These are phyloP conservation scores for Aspergillus chevalieri DNA, from an alignment of 2,329 filamentous ascomycete genomes.

Conservation along the genomic window DNA sequence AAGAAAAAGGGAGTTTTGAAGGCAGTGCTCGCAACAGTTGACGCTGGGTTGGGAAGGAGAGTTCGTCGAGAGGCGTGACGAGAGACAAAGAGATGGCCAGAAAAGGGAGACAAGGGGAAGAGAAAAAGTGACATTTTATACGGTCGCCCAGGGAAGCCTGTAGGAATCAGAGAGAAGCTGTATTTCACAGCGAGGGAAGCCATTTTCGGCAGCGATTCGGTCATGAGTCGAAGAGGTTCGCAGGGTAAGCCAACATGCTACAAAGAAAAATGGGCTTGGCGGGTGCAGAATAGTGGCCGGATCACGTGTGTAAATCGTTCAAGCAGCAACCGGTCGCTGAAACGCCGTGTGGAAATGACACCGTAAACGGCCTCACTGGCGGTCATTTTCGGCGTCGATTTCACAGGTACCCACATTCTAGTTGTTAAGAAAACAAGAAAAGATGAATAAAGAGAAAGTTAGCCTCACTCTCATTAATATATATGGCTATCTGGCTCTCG, in stretches of 20 bases:
- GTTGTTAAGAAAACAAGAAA: too few species aligned
- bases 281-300: too few species aligned
- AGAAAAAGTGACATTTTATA: neutral
- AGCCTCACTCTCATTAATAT: too few species aligned
- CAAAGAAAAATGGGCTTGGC: neutral
- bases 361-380: too few species aligned
- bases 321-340: neutral
- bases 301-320: neutral
- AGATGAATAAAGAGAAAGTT: too few species aligned
- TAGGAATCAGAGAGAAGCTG: neutral
- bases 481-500: too few species aligned
- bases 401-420: too few species aligned
- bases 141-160: neutral
- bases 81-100: neutral
- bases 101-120: neutral
- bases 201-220: neutral
- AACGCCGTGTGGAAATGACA: too few species aligned
- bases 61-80: neutral
- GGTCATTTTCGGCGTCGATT: too few species aligned
- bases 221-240: neutral
- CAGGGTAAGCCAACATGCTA: neutral
- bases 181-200: neutral
- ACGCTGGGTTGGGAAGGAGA: neutral
- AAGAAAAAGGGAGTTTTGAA: neutral
- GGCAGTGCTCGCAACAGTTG: neutral